These are phyloP conservation scores for Lumnitzera littorea DNA, from an alignment of 345 rosid genomes.

Conservation along the genomic window DNA sequence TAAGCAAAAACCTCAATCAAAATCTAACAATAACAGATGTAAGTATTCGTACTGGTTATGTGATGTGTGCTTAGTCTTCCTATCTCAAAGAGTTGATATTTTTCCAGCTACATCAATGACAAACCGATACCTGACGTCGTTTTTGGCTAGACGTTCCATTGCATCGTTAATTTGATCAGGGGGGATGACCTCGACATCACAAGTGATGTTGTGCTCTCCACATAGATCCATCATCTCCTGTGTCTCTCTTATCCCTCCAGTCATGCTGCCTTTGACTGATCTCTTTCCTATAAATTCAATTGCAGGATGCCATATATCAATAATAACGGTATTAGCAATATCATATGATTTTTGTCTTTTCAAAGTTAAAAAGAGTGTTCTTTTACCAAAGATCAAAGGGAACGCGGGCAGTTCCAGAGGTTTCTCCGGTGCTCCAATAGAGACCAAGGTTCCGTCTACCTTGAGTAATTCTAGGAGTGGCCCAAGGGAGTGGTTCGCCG, in stretches of 20 bases:
- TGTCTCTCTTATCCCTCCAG: slow-evolving; percentile 44
- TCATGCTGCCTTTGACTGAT: slow-evolving; percentile 45
- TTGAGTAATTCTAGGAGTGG: slow-evolving; percentile 44
- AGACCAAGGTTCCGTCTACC: slow-evolving; percentile 37
- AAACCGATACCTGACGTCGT: slow-evolving; percentile 58
- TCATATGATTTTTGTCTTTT: neutral
- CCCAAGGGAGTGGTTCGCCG: slow-evolving; percentile 42
- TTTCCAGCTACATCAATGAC: slow-evolving; percentile 45
- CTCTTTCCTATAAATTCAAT: slow-evolving; percentile 31
- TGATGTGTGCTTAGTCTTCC: too few relatives aligned
- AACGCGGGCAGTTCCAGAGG: slow-evolving; percentile 47
- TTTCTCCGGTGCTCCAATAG: slow-evolving; percentile 42
- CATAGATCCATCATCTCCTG: slow-evolving; percentile 58
- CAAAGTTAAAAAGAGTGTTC: neutral
- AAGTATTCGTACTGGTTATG: too few relatives aligned
- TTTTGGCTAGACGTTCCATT: slow-evolving; percentile 38
- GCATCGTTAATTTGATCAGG: slow-evolving; percentile 39
- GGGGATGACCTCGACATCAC: slow-evolving; percentile 36
- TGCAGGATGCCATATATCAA: neutral
- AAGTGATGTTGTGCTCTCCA: slow-evolving; percentile 38
- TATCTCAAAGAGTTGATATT: slow-evolving; percentile 4
- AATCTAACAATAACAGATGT: too few relatives aligned
- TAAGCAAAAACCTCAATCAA: too few relatives aligned
- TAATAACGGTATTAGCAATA: neutral
- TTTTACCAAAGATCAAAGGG: slow-evolving; percentile 48